Base-by-base conservation (phyloP, 768 basidiomycete genomes). In the Boletus subparvulus region DNA sequence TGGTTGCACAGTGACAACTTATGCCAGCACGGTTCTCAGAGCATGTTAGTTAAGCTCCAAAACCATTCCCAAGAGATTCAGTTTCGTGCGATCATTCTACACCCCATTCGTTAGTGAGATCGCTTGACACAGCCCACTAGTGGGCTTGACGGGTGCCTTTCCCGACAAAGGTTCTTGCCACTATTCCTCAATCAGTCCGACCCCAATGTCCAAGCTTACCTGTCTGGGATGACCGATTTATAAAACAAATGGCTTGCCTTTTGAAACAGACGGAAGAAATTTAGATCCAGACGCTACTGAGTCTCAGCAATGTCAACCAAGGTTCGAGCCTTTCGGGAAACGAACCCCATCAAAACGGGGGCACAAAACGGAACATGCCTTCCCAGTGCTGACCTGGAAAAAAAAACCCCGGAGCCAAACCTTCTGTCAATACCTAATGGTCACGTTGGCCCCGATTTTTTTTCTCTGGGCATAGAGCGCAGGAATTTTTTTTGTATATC, bases 401-500 rank as follows among this genome's bases (percentile, higher is more conserved):
- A 43, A 51, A 44, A 61, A 61, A 59, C 17, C 37, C 37, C 39
- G 47, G 40, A 42, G 19, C 30, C 47, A 56, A 64, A 54, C 55
- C 40, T 62, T 67, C 32, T 57, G 57, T 66, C 58, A 67, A 47
- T 32, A 57, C 53, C 52, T 52, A 50, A 58, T 24, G 55, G 42
- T 66, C 55, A 57, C 59, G 59, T 60, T 62, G 47, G 12, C 17
- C 30, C 42, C 40, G 16, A 41, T 26, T 51, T 60, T 63, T 59
- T 55, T 46, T 54, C 50, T 40, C 36, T 52, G 67, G 69, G 28
- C 26, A 52, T 69, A 69, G 65, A 55, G 67, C 67, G 68, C 58
- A 66, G 56, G 65, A 65, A 67, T 37, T 11, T 28, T 21, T 54
- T 59, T 54, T 12, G 53, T n/a, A 49, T 69, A 45, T 28, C 65